These are phyloP conservation scores for Dictyostelium citrinum DNA, from an alignment of 78 protist genomes.

Conservation along the genomic window DNA sequence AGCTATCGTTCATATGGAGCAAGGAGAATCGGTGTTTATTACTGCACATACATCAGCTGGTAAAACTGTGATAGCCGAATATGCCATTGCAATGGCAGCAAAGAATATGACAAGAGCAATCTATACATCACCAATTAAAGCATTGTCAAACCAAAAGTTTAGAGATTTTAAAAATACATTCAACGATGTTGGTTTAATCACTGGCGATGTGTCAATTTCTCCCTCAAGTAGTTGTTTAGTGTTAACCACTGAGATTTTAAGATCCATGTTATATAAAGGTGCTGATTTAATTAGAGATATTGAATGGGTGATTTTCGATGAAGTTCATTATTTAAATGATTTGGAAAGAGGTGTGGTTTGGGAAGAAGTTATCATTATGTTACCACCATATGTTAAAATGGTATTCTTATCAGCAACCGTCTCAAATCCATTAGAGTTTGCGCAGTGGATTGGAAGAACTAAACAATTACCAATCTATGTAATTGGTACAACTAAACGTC, in stretches of 20 bases:
- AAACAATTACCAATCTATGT: conserved; percentile 80
- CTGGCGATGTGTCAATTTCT: conserved; percentile 95
- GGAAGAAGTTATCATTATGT: conserved; percentile 96
- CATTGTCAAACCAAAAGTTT: conserved; percentile 96
- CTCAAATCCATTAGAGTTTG: conserved; percentile 95
- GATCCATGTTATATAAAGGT: conserved; percentile 93
- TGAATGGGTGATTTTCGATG: conserved; percentile 97
- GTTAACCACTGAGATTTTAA: conserved; percentile 97
- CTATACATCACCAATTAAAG: conserved; percentile 98
- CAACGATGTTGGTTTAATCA: conserved; percentile 94
- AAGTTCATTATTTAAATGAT: conserved; percentile 92
- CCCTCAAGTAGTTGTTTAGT: conserved; percentile 94
- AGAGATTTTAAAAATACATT: conserved; percentile 88
- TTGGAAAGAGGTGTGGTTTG: conserved; percentile 96
- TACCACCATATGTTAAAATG: conserved; percentile 89
- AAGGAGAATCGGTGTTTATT: conserved; percentile 91
- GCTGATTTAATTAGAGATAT: conserved; percentile 92
- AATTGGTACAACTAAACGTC: conserved; percentile 90
- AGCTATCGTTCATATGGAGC: conserved; percentile 91
- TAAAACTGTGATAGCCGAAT: conserved; percentile 97
- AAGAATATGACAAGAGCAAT: conserved; percentile 85
- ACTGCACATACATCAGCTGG: conserved; percentile 99
- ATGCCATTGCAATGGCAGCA: conserved; percentile 93
- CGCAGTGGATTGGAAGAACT: conserved; percentile 96
- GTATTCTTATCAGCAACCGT: conserved; percentile 96